phyloP scores from a whole-genome alignment of 495 filamentous ascomycete genomes.

The Glonium stellatum region DNA sequence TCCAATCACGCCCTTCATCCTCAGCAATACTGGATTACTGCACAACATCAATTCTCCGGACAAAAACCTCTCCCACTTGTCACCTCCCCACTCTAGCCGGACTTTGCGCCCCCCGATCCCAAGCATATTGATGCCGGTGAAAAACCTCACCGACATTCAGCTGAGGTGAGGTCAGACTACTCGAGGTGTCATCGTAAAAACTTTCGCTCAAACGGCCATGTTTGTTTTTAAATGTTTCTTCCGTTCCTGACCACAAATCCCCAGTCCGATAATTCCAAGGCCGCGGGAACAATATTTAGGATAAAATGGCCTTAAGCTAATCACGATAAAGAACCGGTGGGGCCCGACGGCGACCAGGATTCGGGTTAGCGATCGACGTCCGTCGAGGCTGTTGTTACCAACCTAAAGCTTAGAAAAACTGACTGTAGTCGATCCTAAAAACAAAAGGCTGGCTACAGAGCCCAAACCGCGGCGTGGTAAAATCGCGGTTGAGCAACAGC shows the following conservation, averaged over 20 bases:
- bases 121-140: not conserved
- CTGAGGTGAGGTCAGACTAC: not conserved
- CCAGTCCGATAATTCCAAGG: not conserved
- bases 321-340: not conserved
- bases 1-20: not conserved
- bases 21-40: not conserved
- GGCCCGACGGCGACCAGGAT: not conserved
- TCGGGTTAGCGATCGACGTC: not conserved
- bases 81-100: no score
- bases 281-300: not conserved
- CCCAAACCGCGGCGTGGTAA: no score
- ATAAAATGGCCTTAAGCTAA: not conserved
- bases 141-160: not conserved
- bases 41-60: not conserved
- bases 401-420: no score
- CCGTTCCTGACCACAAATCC: not conserved
- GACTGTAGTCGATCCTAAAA: no score
- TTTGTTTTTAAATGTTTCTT: not conserved
- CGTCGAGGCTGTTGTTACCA: not conserved
- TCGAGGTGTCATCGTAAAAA: not conserved
- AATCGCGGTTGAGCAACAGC: no score
- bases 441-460: no score
- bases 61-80: not conserved
- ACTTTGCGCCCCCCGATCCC: not conserved
- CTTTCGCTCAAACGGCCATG: not conserved